phyloP scores from a whole-genome alignment of 2,329 filamentous ascomycete species.

The Fusarium veterinarium region DNA sequence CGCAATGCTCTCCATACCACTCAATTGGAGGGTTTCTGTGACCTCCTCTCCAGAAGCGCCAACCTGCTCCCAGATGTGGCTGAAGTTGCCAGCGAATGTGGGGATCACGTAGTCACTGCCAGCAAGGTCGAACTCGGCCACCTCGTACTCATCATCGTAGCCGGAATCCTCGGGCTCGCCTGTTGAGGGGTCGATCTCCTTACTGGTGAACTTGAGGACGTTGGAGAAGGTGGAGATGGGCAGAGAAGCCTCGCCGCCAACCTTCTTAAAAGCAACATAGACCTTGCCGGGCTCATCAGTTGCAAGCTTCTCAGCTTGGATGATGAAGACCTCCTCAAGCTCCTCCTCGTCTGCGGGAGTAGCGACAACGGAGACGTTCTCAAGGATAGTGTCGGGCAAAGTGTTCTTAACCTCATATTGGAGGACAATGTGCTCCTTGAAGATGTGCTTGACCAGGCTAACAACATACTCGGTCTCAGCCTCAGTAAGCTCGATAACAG shows the following conservation, averaged over 20 bases:
- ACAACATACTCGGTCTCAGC: conserved; percentile 98
- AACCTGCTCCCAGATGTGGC: conserved; percentile 94
- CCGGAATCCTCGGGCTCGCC: conserved; percentile 90
- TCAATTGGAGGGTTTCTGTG: conserved; percentile 89
- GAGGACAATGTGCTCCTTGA: conserved; percentile 95
- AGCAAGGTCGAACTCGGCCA: conserved; percentile 89
- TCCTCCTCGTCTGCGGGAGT: conserved; percentile 85
- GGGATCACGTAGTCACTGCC: conserved; percentile 96
- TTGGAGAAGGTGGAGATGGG: conserved; percentile 88
- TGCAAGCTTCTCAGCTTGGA: conserved; percentile 83
- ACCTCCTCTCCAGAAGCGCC: conserved; percentile 90
- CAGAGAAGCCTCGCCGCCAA: conserved; percentile 79
- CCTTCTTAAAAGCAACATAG: conserved; percentile 93
- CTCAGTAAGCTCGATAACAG: conserved; percentile 89
- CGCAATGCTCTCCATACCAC: conserved; percentile 89
- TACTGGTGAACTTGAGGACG: conserved; percentile 94
- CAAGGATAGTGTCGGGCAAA: conserved; percentile 86
- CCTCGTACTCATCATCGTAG: conserved; percentile 98
- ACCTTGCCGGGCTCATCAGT: conserved; percentile 92
- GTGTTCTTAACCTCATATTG: conserved; percentile 99
- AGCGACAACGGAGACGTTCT: conserved; percentile 87
- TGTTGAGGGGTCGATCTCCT: conserved; percentile 97
- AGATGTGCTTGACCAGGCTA: conserved; percentile 92
- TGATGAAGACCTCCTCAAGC: conserved; percentile 91
- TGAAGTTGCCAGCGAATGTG: conserved; percentile 93